Base-by-base conservation (phyloP, 1,139 yeast species). In the Candida tropicalis region DNA sequence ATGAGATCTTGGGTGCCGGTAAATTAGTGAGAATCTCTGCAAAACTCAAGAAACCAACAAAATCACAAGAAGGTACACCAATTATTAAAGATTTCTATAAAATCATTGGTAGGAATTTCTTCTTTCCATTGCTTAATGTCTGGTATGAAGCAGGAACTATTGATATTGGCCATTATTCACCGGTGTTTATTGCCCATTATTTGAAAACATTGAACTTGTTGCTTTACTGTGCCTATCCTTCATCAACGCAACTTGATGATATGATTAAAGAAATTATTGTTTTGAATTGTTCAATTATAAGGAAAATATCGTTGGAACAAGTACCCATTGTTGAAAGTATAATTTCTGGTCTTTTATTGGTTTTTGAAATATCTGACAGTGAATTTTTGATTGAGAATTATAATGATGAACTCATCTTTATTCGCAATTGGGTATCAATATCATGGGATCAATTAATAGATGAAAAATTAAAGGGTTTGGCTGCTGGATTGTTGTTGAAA, bases 141-240 rank as follows among this genome's bases (percentile, higher is more conserved):
- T 82, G 86, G 84, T 72, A 78, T 50, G 73, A 73, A 35, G 57
- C 67, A 4, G 57, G 63, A 4, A 70, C 69, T 0, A 70, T 77
- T 24, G 66, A 71, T 40, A 68, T 79, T 39, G 87, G 87, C 0
- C 72, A 69, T 33, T 81, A 80, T 55, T 77, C 85, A 0, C 70
- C 81, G 0, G 55, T 84, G 1, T 62, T 84, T 31, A 67, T 72
- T 25, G 75, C 81, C 0, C 91, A 84, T 56, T 84, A 73, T 56
- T 54, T 85, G 41, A 75, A 79, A 44, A 81, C 88, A 0, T 56
- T 86, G 46, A 72, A 81, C 0, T 57, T 85, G 17, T 54, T 85
- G 5, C 59, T 83, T 22, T 80, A 80, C 43, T 67, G 82, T 40
- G 81, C 86, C 0, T 75, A 76, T 49, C 88, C 89, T 0, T 61